A percentile compares a stretch with the other conserved stretches of the same genome.
These are phyloP conservation scores for Candida koratica DNA, from an alignment of 805 yeast species.

Conservation along the genomic window DNA sequence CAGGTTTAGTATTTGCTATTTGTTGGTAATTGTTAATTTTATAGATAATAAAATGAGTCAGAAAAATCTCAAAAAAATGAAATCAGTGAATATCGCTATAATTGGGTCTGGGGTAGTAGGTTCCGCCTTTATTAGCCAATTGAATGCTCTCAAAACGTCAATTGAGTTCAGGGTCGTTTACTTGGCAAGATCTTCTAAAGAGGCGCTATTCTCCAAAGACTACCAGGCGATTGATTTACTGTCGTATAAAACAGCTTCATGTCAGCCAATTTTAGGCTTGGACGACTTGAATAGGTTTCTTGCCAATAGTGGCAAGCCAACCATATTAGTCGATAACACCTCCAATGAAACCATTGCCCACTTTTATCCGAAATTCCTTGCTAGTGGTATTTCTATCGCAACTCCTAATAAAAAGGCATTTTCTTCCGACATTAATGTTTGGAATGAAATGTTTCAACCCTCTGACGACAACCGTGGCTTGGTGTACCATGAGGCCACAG, in stretches of 20 bases:
- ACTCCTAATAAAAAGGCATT: constrained; percentile 99
- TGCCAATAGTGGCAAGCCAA: constrained; percentile 64
- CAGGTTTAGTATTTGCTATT: not conserved
- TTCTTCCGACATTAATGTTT: constrained; percentile 66
- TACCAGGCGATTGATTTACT: constrained; percentile 67
- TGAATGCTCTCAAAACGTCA: constrained; percentile 55
- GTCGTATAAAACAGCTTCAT: constrained; percentile 50
- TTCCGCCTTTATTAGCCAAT: constrained; percentile 81
- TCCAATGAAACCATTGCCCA: constrained; percentile 76
- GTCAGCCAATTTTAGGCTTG: constrained; percentile 49
- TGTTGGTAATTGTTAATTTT: not conserved
- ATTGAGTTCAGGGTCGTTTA: constrained; percentile 74
- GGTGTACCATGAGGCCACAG: constrained; percentile 97
- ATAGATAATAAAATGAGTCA: not conserved
- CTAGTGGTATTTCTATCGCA: constrained; percentile 83
- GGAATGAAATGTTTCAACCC: constrained; percentile 68
- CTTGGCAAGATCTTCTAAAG: constrained; percentile 66
- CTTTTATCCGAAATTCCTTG: constrained; percentile 69
- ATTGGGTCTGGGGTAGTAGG: constrained; percentile 93
- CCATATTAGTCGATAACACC: constrained; percentile 90
- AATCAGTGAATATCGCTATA: constrained; percentile 42
- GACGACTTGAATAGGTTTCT: constrained; percentile 60
- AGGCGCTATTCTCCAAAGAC: constrained; percentile 64
- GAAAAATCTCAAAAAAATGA: constrained; percentile 6
- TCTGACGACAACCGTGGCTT: constrained; percentile 59